These are phyloP conservation scores for Microcyclospora tardicrescens DNA, from an alignment of 2,329 filamentous ascomycete genomes.

Conservation along the genomic window DNA sequence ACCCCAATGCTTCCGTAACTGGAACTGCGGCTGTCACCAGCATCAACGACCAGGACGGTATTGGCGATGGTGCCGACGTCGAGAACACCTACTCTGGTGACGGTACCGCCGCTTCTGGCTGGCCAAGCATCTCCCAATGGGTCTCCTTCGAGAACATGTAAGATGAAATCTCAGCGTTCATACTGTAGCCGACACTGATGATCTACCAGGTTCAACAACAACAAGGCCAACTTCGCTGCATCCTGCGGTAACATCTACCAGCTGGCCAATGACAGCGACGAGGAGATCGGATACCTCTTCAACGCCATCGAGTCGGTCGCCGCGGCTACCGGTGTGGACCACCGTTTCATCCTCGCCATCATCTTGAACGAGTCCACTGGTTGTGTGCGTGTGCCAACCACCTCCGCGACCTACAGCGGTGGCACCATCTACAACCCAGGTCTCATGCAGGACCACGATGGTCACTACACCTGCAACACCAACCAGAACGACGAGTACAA, in stretches of 20 bases:
- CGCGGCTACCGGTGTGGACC: conserved; percentile 23
- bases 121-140: conserved; percentile 10
- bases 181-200: conserved; percentile 15
- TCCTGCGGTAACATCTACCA: not conserved
- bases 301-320: conserved; percentile 24
- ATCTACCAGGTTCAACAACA: conserved; percentile 9
- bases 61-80: conserved; percentile 14
- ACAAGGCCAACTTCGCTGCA: conserved; percentile 19
- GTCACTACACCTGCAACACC: conserved; percentile 19
- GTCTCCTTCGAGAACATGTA: conserved; percentile 22
- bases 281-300: conserved; percentile 27
- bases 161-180: conserved; percentile 17
- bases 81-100: conserved; percentile 21
- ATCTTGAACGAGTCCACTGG: conserved; percentile 35
- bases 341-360: conserved; percentile 31
- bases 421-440: conserved; percentile 31
- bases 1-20: not conserved
- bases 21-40: conserved; percentile 9
- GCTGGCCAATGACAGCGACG: conserved; percentile 16
- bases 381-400: conserved; percentile 31
- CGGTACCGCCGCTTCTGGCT: conserved; percentile 8
- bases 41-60: conserved; percentile 9
- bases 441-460: conserved; percentile 34
- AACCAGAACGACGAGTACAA: conserved; percentile 15
- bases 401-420: conserved; percentile 15